phyloP scores from a whole-genome alignment of 164 flowering plant genomes.

The Saururus chinensis region DNA sequence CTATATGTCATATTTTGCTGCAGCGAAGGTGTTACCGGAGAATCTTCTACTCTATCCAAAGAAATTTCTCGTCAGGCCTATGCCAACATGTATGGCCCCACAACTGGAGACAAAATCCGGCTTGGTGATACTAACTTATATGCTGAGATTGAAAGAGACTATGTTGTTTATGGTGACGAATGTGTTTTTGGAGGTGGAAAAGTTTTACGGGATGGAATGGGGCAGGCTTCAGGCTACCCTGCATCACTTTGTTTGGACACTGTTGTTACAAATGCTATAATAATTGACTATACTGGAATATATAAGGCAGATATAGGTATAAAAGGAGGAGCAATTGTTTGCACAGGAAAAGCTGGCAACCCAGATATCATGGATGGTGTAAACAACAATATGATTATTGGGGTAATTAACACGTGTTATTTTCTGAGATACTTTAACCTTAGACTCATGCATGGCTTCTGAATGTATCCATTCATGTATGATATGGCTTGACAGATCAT shows the following conservation, averaged over 20 bases:
- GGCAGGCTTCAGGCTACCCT: slow-evolving; percentile 63
- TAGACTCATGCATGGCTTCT: neutral
- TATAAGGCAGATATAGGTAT: slow-evolving; percentile 96
- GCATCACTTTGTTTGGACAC: slow-evolving; percentile 54
- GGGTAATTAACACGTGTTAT: slow-evolving; percentile 37
- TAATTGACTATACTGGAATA: slow-evolving; percentile 81
- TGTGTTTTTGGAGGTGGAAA: slow-evolving; percentile 98
- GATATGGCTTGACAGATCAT: neutral
- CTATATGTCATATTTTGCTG: slow-evolving; percentile 13
- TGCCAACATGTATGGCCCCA: slow-evolving; percentile 91
- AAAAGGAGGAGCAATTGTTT: slow-evolving; percentile 49
- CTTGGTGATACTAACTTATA: slow-evolving; percentile 87
- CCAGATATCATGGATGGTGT: slow-evolving; percentile 82
- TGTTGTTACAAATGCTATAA: slow-evolving; percentile 85
- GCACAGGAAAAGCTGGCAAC: slow-evolving; percentile 87
- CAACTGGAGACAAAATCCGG: slow-evolving; percentile 80
- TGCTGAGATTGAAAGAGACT: slow-evolving; percentile 85
- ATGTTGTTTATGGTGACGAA: slow-evolving; percentile 87
- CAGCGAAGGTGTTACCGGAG: slow-evolving; percentile 68
- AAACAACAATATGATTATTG: slow-evolving; percentile 52
- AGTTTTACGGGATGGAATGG: slow-evolving; percentile 95
- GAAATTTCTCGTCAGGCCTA: slow-evolving; percentile 58
- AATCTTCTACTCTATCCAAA: slow-evolving; percentile 29
- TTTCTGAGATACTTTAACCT: neutral
- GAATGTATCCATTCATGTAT: too few relatives aligned